Evolutionary conservation across 2,329 filamentous ascomycete species (phyloP).

Genomic region (Periconia sp.): DNA sequence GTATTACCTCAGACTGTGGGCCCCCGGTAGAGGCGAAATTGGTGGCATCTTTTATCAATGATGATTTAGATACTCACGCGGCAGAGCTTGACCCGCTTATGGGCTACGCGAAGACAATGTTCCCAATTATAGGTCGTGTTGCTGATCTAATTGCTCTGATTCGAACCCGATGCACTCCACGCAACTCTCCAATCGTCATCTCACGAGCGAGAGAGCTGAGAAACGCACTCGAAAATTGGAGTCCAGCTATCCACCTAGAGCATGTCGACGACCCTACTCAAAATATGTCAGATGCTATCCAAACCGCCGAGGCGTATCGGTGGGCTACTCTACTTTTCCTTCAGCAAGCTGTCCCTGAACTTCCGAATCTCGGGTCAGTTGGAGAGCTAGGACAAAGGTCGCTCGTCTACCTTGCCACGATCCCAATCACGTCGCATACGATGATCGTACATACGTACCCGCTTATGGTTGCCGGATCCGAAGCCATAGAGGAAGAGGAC

Average conservation of each 20-base stretch:
- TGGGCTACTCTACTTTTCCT: conserved; percentile 69
- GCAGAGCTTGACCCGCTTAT: conserved; percentile 68
- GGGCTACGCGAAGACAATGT: conserved; percentile 69
- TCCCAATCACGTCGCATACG: conserved; percentile 65
- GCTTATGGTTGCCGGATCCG: conserved; percentile 68
- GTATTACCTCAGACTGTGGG: conserved; percentile 66
- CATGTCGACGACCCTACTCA: conserved; percentile 65
- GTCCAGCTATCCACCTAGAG: conserved; percentile 61
- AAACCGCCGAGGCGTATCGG: conserved; percentile 71
- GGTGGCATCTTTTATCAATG: conserved; percentile 15
- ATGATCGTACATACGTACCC: conserved; percentile 74
- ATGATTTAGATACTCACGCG: conserved; percentile 25
- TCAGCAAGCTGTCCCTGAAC: conserved; percentile 70
- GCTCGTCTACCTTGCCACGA: conserved; percentile 65
- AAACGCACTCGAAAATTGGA: conserved; percentile 65
- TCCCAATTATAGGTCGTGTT: conserved; percentile 69
- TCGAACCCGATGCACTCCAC: conserved; percentile 49
- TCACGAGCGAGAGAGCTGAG: conserved; percentile 67
- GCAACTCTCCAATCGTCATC: conserved; percentile 65
- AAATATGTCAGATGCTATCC: conserved; percentile 65
- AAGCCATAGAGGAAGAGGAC: conserved; percentile 65
- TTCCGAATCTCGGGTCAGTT: conserved; percentile 61
- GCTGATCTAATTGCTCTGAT: conserved; percentile 68
- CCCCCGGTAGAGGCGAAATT: conserved; percentile 56
- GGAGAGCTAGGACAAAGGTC: conserved; percentile 66